A percentile compares a stretch with the other conserved stretches of the same genome.
These are phyloP conservation scores for Maudiozyma serrabonitensis DNA, from an alignment of 805 yeast genomes.

Conservation along the genomic window DNA sequence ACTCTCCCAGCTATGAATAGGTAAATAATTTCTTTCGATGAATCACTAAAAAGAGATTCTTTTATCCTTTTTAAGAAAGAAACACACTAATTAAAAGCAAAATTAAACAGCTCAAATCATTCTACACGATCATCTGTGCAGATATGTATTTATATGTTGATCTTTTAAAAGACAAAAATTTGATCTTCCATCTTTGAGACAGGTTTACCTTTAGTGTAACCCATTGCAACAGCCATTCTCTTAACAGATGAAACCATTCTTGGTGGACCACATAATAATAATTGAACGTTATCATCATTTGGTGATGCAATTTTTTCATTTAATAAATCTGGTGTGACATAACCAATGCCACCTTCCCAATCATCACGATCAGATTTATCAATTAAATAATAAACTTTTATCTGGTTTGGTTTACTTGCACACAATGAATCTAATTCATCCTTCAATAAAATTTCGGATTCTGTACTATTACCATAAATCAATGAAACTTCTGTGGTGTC, in stretches of 20 bases:
- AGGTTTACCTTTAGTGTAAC: slow-evolving; percentile 77
- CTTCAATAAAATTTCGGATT: slow-evolving; percentile 70
- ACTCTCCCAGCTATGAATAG: too few relatives aligned
- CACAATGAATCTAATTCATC: slow-evolving; percentile 67
- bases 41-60: too few relatives aligned
- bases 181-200: slow-evolving; percentile 85
- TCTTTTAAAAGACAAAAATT: slow-evolving; percentile 65
- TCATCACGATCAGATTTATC: slow-evolving; percentile 27
- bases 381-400: slow-evolving; percentile 55
- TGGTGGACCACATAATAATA: slow-evolving; percentile 89
- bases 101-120: too few relatives aligned
- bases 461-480: slow-evolving; percentile 73
- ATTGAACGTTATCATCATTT: slow-evolving; percentile 39
- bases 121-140: too few relatives aligned
- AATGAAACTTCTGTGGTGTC: slow-evolving; percentile 70
- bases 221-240: slow-evolving; percentile 64
- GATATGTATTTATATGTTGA: too few relatives aligned
- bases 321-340: slow-evolving; percentile 58
- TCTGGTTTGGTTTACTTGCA: slow-evolving; percentile 44
- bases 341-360: slow-evolving; percentile 77
- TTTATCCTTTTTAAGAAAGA: too few relatives aligned
- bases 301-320: slow-evolving; percentile 46
- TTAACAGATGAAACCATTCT: slow-evolving; percentile 82
- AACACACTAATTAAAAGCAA: too few relatives aligned
- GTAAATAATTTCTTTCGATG: too few relatives aligned